Evolutionary conservation across 495 filamentous ascomycete genomes (phyloP), one percentile per base, ranked within the genome.

Genomic region (Entonaema liquescens): DNA sequence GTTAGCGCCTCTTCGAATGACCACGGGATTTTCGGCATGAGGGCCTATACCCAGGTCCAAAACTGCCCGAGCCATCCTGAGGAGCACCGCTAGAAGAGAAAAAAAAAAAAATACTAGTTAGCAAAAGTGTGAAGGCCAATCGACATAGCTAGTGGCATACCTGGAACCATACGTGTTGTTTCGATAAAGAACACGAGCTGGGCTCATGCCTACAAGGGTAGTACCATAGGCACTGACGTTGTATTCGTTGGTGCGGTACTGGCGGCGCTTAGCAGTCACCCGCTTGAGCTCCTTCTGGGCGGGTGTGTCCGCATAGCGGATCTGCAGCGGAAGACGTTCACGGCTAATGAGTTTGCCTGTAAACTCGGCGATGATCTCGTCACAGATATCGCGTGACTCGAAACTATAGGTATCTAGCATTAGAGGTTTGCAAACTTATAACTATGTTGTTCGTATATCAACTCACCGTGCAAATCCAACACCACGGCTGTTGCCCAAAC

Each of bases 261-360:
- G 91, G 61, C 95, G 92, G 68, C 93, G 92, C 79, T 95, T 92
- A 26, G 94, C 93, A 21, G 94, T 98, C 74, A 95, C 90, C 38
- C 93, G 90, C 84, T 99, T 99, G 58, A 99, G 86, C 74, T 93
- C 85, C 84, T 98, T 99, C 80, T 99, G 95, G 59, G 93, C 91
- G 40, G 94, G 91, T 29, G 96, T 98, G 77, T 99, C 95, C 57
- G 95, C 95, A 77, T 95, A 98, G 58, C 95, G 95, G 72, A 99
- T 91, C 80, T 98, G 92, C 76, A 99, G 87, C 60, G 91, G 86
- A 36, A 93, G 86, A 31, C 87, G 86, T 72, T 94, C 90, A 42
- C 90, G 88, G 57, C 89, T 90, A 71, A 91, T 85, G 54, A 85
- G 86, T 29, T 84, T 74, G 54, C 92, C 92, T 80, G 97, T 91